A percentile compares a stretch with the other conserved stretches of the same genome.
phyloP scores from a whole-genome alignment of 345 rosid species.

The Bruguiera gymnorhiza region DNA sequence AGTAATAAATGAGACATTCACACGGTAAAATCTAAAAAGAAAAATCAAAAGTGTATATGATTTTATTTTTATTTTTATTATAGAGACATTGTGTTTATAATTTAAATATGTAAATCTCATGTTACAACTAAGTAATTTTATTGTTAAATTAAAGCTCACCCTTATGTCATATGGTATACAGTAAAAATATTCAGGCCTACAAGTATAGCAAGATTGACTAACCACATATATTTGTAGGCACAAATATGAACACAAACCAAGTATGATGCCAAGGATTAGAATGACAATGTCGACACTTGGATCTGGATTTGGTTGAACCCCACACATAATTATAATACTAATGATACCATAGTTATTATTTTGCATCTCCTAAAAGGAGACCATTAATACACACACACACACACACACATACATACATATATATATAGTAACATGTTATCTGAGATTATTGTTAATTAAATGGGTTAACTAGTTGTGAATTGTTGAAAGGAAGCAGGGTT shows the following conservation, averaged over 20 bases:
- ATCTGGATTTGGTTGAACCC: slow-evolving; percentile 22
- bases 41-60: too few species aligned
- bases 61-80: too few species aligned
- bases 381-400: too few species aligned
- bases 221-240: background rate
- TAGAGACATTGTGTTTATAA: too few species aligned
- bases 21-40: too few species aligned
- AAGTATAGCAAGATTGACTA: background rate
- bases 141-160: background rate
- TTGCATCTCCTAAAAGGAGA: too few species aligned
- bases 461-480: background rate
- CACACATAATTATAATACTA: slow-evolving; percentile 14
- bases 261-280: slow-evolving; percentile 5
- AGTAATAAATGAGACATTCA: too few species aligned
- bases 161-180: background rate
- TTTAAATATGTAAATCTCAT: too few species aligned
- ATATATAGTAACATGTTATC: background rate
- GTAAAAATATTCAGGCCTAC: background rate
- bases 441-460: background rate
- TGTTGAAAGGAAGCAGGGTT: slow-evolving; percentile 4
- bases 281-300: slow-evolving; percentile 34
- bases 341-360: too few species aligned
- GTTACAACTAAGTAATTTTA: background rate
- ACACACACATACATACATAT: background rate
- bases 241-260: background rate